Evolutionary conservation across 164 flowering plant genomes (phyloP), one percentile per base, ranked within the genome.

Genomic region (Umbilicus rupestris): DNA sequence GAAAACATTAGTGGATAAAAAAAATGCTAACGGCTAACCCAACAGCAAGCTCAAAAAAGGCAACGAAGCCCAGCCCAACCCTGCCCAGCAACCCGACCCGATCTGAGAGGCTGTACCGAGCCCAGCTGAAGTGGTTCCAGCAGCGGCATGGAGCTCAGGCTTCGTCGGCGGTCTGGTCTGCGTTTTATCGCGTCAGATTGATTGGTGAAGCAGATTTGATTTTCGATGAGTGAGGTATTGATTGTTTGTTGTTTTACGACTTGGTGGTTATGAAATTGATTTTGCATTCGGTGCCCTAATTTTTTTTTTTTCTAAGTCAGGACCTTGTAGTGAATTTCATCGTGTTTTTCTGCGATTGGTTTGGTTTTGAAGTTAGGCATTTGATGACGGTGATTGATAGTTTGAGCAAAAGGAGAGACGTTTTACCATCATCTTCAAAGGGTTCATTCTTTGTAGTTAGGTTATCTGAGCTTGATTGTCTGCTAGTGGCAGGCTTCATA

Each of bases 131-230:
- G 92, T 90, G 9, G 92, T 92, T 0, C 78, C 72, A 80, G 0
- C 96, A 87, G 74, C 87, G 96, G 72, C 85, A 84, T 29, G 79
- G 82, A 69, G 96, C 96, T 19, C 82, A 84, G 73, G 72, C 86
- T 39, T 73, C 86, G 41, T 89, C 89, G 62, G 76, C 95, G n/a
- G n/a, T n/a, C n/a, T n/a, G 35, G 33, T 76, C 49, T 89, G 97
- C 68, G 79, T 92, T 69, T 79, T 90, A 10, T 9, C 30, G 28
- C 58, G 22, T 52, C 58, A 52, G 58, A 52, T 8, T 52, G 58
- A 52, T 7, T 22, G 7, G 3, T 22, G 58, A 52, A 0, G 3
- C 5, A 3, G 50, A 7, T 8, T 24, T 24, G 11, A 12, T 8
- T n/a, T 22, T 24, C 4, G 16, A 52, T 22, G 22, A 4, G 8